Evolutionary conservation across 140 eudicot species (phyloP).

Genomic region (Anethum foeniculum): DNA sequence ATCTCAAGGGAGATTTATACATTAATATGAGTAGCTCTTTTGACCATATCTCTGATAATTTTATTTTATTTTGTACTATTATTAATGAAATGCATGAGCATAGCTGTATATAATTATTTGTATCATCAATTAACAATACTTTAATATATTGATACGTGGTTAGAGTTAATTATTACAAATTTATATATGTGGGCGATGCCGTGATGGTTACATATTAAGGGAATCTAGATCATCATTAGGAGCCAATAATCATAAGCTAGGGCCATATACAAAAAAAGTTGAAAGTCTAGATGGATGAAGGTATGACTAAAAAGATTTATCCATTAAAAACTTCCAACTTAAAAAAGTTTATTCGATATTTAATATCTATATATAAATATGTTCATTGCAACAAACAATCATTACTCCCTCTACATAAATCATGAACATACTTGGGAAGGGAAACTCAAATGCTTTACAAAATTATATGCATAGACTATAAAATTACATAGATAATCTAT

Average conservation of each 20-base stretch:
- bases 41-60: neutral
- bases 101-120: neutral
- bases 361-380: neutral
- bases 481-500: no score
- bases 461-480: neutral
- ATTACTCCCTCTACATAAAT: no score
- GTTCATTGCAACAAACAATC: no score
- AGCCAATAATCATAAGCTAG: neutral
- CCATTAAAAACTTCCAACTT: neutral
- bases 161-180: neutral
- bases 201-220: neutral
- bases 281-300: neutral
- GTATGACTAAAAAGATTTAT: neutral
- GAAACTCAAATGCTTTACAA: neutral
- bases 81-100: neutral
- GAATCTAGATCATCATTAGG: neutral
- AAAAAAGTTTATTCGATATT: neutral
- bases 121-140: neutral
- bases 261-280: neutral
- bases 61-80: neutral
- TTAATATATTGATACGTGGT: neutral
- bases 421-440: neutral
- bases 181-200: neutral
- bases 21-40: neutral
- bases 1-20: neutral